Conservation (phyloP, 495 filamentous ascomycete genomes). For the Podospora anserina region DNA sequence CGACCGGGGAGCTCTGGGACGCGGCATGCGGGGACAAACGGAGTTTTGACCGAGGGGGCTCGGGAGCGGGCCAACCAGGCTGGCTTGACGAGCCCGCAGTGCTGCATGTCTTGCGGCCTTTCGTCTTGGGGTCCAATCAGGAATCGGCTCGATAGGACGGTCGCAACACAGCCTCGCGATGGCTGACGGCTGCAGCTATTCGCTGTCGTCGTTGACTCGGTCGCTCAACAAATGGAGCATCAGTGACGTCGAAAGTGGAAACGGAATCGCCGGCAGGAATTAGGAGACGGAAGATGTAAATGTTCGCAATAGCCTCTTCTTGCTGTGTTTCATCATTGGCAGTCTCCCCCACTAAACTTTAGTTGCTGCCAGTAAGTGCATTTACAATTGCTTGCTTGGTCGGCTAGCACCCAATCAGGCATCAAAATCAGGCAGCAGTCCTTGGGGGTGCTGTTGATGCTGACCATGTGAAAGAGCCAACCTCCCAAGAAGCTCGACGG, state of each 20-base stretch:
- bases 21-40: neutral
- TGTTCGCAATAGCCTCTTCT: neutral
- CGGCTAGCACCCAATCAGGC: neutral
- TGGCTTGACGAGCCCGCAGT: neutral
- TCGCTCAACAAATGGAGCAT: slow-evolving; percentile 6
- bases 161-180: slow-evolving; percentile 19
- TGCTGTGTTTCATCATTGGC: neutral
- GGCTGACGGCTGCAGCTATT: slow-evolving; percentile 6
- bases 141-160: neutral
- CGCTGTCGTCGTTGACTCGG: slow-evolving; percentile 7
- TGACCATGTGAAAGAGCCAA: neutral
- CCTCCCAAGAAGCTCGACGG: too few species aligned
- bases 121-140: slow-evolving; percentile 15
- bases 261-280: neutral
- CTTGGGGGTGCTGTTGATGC: neutral
- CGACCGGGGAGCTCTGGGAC: neutral
- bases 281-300: neutral
- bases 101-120: slow-evolving; percentile 9
- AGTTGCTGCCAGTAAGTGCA: neutral
- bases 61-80: neutral
- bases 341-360: neutral
- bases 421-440: neutral
- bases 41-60: neutral
- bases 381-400: neutral
- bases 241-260: neutral